These are phyloP conservation scores for Salisapilia sapeloensis DNA, from an alignment of 352 stramenopile genomes.

Conservation along the genomic window DNA sequence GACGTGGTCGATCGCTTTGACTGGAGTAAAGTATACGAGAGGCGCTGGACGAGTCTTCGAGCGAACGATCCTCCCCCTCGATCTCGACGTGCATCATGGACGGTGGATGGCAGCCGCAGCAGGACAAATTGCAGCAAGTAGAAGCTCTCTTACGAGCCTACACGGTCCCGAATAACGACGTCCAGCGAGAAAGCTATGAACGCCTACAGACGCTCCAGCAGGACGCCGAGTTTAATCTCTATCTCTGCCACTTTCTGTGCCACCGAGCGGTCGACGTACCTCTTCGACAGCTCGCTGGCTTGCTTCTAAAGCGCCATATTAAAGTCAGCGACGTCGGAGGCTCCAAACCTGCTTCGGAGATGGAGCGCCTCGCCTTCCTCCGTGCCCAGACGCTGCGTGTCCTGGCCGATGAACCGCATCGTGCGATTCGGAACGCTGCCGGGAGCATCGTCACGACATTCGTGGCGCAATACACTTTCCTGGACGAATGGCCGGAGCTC, in stretches of 20 bases:
- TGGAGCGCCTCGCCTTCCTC: constrained; percentile 67
- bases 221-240: constrained; percentile 82
- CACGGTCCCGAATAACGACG: constrained; percentile 71
- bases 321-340: constrained; percentile 50
- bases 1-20: too few relatives aligned
- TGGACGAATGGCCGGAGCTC: constrained; percentile 80
- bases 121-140: constrained; percentile 53
- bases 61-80: neutral
- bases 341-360: constrained; percentile 27
- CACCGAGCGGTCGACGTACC: constrained; percentile 27
- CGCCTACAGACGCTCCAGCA: constrained; percentile 77
- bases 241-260: constrained; percentile 75
- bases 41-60: constrained; percentile 1
- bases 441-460: constrained; percentile 73
- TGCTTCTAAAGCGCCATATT: constrained; percentile 79
- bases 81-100: constrained; percentile 8
- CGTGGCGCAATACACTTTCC: constrained; percentile 73
- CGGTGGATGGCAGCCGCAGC: constrained; percentile 60
- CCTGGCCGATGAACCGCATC: constrained; percentile 27
- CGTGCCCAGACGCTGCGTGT: constrained; percentile 56
- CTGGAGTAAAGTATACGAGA: too few relatives aligned
- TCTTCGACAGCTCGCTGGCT: constrained; percentile 57
- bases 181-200: constrained; percentile 69
- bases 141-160: constrained; percentile 63
- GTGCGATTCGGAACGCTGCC: constrained; percentile 61